Evolutionary conservation across 305 asterid species (phyloP), one percentile per base, ranked within the genome.

Genomic region (Fraxinus velutina): DNA sequence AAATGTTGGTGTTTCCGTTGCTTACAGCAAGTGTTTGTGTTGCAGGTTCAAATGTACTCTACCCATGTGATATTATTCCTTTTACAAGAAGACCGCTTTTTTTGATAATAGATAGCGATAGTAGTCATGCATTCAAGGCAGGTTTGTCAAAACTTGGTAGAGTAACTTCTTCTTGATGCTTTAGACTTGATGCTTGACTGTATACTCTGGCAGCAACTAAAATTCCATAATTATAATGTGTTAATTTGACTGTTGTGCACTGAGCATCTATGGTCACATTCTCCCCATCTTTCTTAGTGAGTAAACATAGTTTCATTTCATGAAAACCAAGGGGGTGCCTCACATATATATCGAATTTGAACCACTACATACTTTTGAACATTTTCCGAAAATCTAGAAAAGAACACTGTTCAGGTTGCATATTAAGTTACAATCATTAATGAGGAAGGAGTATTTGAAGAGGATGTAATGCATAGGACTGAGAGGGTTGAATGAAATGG

Each of bases 81-180:
- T 94, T 96, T 88, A 96, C 99, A 17, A 89, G 99, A 87, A 89
- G 89, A 88, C 99, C 98, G 17, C 93, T 94, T 74, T 94, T 94
- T 85, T 83, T 94, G 85, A 93, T 96, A 79, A 90, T 96, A 74
- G 99, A 96, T 85, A 96, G 99, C 73, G 92, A 96, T 85, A 91
- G 84, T 89, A 94, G 99, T 95, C 92, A 92, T 89, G 93, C 97
- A 92, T 96, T 96, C 99, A 94, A 96, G 99, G 99, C 99, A 96
- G 99, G 99, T 96, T 96, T 94, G 97, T 94, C 92, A 89, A 80
- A 88, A 89, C 93, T 91, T 89, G 86, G 86, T 91, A 84, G 84
- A 88, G 76, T 86, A 78, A 88, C 83, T 82, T 78, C 50, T 78
- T 5, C 30, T 70, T 74, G 10, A 78, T 13, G 32, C 52, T 60